Percentiles rank a stretch among this genome's conserved stretches.
These are phyloP conservation scores for Tardiomyces digboiensis DNA, from an alignment of 1,139 yeast genomes.

Conservation along the genomic window DNA sequence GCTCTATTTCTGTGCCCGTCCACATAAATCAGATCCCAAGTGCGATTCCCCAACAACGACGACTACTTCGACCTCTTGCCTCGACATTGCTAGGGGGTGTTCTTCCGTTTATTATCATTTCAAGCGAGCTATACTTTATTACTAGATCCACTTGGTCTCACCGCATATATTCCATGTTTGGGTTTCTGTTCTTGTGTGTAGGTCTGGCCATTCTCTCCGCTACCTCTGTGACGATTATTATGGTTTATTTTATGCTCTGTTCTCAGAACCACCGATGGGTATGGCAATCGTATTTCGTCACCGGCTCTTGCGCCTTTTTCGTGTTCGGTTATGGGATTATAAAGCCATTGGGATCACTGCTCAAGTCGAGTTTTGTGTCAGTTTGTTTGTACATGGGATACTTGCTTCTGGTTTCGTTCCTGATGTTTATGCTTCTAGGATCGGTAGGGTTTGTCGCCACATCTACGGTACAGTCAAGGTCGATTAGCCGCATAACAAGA, in stretches of 20 bases:
- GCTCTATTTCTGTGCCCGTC: conserved; percentile 58
- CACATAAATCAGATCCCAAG: conserved; percentile 88
- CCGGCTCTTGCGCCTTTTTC: conserved; percentile 85
- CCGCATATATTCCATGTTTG: conserved; percentile 94
- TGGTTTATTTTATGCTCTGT: conserved; percentile 79
- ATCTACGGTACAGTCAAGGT: conserved; percentile 83
- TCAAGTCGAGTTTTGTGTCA: conserved; percentile 70
- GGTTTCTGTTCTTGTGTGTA: conserved; percentile 86
- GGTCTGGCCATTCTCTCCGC: conserved; percentile 75
- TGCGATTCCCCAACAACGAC: conserved; percentile 88
- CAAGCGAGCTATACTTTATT: conserved; percentile 86
- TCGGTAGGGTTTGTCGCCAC: conserved; percentile 71
- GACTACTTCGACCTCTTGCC: conserved; percentile 63
- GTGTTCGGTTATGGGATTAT: conserved; percentile 77
- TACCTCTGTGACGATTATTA: conserved; percentile 66
- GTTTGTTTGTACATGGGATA: conserved; percentile 80
- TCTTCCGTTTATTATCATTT: conserved; percentile 91
- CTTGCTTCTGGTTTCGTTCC: conserved; percentile 57
- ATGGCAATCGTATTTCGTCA: conserved; percentile 83
- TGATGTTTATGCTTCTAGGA: conserved; percentile 80
- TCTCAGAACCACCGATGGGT: conserved; percentile 96
- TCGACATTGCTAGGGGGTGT: conserved; percentile 74
- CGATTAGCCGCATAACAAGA: conserved; percentile 46
- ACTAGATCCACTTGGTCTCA: conserved; percentile 92
- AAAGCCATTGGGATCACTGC: conserved; percentile 36